Base-by-base conservation (phyloP, 163 green algal genomes). In the Trebouxiophyceae sp. region DNA sequence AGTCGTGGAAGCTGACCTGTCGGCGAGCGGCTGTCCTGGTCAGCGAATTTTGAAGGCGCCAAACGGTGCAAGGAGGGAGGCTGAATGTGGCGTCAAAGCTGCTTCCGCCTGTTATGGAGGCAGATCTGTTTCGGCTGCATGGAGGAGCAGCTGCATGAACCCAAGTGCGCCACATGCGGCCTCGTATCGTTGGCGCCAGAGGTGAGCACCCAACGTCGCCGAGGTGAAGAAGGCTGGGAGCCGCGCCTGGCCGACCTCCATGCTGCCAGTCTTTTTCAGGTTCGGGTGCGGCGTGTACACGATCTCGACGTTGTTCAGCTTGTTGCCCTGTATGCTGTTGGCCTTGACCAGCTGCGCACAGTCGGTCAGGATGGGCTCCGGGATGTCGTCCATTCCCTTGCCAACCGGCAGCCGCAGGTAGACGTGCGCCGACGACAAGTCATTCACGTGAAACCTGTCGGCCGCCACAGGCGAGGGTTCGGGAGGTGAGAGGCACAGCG, bases 201-300 rank as follows among this genome's bases (percentile, higher is more conserved):
- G n/a, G n/a, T n/a, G n/a, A n/a, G n/a, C n/a, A n/a, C n/a, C n/a
- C n/a, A n/a, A n/a, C n/a, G n/a, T n/a, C n/a, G n/a, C n/a, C n/a
- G n/a, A n/a, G n/a, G n/a, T n/a, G n/a, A n/a, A n/a, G n/a, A n/a
- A n/a, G n/a, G n/a, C n/a, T n/a, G n/a, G 19, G 39, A 50, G 39
- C 12, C 39, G 12, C 39, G 95, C 88, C 84, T 97, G 89, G 0
- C 93, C 93, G 5, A 96, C 80, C 1, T 96, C 93, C 91, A 98
- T 98, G 54, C 70, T 70, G 0, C 71, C 47, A 23, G 78, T 91
- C 71, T 99, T 99, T 57, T 89, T 87, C 50, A 99, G 77, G 68
- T 99, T 99, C 63, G 54, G 70, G 76, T 86, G 95, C 0, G 89
- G 88, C 22, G 93, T 99, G 80, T 97, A 99, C 4, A 93, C 82